Percentiles rank a stretch among this genome's conserved stretches.
phyloP scores from a whole-genome alignment of 331 rosid genomes.

The Cydonia oblonga region DNA sequence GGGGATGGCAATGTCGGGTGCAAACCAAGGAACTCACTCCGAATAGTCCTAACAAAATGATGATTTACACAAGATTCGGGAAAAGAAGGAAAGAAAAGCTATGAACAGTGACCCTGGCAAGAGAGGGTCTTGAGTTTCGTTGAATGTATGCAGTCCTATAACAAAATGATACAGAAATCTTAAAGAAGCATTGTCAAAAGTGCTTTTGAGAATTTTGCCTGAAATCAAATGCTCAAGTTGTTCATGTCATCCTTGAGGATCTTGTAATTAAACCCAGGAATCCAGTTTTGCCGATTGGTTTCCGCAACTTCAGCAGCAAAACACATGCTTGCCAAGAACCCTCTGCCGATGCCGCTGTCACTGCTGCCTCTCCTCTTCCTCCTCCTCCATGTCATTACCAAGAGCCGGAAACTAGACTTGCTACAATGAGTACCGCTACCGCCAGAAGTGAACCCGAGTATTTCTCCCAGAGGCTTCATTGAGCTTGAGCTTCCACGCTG shows the following conservation, averaged over 20 bases:
- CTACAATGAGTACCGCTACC: conserved; percentile 5
- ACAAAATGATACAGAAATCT: too few species aligned
- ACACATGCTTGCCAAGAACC: conserved; percentile 43
- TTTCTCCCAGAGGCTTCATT: conserved; percentile 25
- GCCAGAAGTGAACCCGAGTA: conserved; percentile 30
- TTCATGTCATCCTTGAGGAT: conserved; percentile 48
- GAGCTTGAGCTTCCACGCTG: conserved; percentile 24
- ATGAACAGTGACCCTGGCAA: not conserved
- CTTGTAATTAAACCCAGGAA: conserved; percentile 49
- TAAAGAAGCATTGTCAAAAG: not conserved
- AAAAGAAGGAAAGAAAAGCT: not conserved
- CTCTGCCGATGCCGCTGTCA: not conserved
- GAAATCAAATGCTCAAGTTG: conserved; percentile 28
- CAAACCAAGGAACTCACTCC: too few species aligned
- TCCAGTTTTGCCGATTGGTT: conserved; percentile 23
- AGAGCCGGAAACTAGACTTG: conserved; percentile 59
- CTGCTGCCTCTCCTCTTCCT: conserved; percentile 40
- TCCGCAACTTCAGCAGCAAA: conserved; percentile 33
- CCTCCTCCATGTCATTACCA: conserved; percentile 52
- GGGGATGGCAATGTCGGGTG: too few species aligned
- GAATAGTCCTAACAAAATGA: too few species aligned
- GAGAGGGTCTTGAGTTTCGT: not conserved
- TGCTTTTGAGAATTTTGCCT: not conserved
- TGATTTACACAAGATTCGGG: too few species aligned
- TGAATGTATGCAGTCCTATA: not conserved